These are phyloP conservation scores for Ophiostoma montium DNA, from an alignment of 2,329 filamentous ascomycete genomes.

Conservation along the genomic window DNA sequence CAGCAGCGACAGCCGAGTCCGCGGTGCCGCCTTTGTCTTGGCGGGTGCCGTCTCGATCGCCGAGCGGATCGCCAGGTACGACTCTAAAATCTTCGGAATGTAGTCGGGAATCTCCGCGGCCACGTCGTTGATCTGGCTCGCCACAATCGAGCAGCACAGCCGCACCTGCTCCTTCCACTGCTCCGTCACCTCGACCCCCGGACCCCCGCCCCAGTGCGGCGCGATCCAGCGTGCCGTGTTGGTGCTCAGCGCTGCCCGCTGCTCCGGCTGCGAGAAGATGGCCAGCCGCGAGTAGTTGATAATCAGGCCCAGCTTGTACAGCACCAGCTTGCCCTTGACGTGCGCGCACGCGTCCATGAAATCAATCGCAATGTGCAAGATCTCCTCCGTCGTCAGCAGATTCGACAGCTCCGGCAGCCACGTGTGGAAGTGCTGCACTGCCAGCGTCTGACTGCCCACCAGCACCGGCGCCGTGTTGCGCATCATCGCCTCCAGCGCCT, in stretches of 20 bases:
- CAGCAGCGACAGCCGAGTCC: slow-evolving; percentile 64
- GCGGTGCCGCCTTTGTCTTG: not conserved
- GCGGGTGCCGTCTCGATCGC: slow-evolving; percentile 21
- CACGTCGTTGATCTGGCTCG: slow-evolving; percentile 67
- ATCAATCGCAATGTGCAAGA: slow-evolving; percentile 79
- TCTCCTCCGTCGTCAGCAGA: slow-evolving; percentile 67
- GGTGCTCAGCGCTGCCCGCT: slow-evolving; percentile 56
- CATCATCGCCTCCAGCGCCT: slow-evolving; percentile 81
- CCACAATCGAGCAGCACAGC: slow-evolving; percentile 82
- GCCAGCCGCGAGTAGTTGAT: slow-evolving; percentile 78
- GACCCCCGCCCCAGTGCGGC: slow-evolving; percentile 92
- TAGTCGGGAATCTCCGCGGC: slow-evolving; percentile 76
- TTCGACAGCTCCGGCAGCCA: slow-evolving; percentile 87
- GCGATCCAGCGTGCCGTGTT: slow-evolving; percentile 85
- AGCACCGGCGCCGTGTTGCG: slow-evolving; percentile 70
- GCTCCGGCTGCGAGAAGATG: slow-evolving; percentile 66
- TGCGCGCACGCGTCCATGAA: slow-evolving; percentile 83
- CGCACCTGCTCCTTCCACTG: slow-evolving; percentile 90
- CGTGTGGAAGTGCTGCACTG: slow-evolving; percentile 91
- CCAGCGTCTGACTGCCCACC: slow-evolving; percentile 85
- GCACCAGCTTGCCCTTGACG: slow-evolving; percentile 78
- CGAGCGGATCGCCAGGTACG: slow-evolving; percentile 63
- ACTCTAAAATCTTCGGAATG: slow-evolving; percentile 80
- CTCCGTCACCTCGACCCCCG: slow-evolving; percentile 54
- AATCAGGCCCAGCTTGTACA: slow-evolving; percentile 87